Base-by-base conservation (phyloP, 306 rosid genomes). In the Lupinus albus region DNA sequence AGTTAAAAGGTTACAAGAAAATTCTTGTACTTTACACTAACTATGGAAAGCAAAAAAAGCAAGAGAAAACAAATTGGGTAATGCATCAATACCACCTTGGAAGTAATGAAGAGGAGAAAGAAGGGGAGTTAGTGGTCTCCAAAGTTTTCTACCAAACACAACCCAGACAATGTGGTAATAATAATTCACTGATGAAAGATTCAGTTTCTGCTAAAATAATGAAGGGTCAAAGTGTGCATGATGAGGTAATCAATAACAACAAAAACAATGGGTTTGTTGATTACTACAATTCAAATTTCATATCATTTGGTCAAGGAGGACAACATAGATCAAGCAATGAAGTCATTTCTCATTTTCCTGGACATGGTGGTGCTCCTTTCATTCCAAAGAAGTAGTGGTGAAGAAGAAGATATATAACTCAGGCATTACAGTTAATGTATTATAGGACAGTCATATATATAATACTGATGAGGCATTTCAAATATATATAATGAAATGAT, bases 81-180 rank as follows among this genome's bases (percentile, higher is more conserved):
- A 85, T 88, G 92, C 92, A 84, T 48, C 92, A 84, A 7, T 87
- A 82, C 75, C 92, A 87, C 69, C 80, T 84, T 25, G 95, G 95
- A 0, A 79, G 39, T 50, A 79, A 79, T 51, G 89, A 88, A 66
- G 95, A 88, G 48, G 91, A 88, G 64, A 88, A 83, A 53, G 95
- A 88, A 70, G 95, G 91, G 1, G 95, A 85, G 48, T 14, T 88
- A n/a, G 91, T 88, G 53, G 95, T 88, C 1, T 88, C 95, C 39
- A 88, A 88, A 56, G 88, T 88, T 33, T 88, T 88, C 83, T 88
- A 79, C 63, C 91, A 88, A 86, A 88, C 95, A 56, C 95, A 88
- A 51, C 95, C 95, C 5, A 78, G 95, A 32, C 95, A 88, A 25
- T 88, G 91, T 61, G 85, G 85, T 16, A 25, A n/a, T n/a, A n/a